Evolutionary conservation across 2,329 filamentous ascomycete species (phyloP).

Genomic region (Waltergamsia citrina): DNA sequence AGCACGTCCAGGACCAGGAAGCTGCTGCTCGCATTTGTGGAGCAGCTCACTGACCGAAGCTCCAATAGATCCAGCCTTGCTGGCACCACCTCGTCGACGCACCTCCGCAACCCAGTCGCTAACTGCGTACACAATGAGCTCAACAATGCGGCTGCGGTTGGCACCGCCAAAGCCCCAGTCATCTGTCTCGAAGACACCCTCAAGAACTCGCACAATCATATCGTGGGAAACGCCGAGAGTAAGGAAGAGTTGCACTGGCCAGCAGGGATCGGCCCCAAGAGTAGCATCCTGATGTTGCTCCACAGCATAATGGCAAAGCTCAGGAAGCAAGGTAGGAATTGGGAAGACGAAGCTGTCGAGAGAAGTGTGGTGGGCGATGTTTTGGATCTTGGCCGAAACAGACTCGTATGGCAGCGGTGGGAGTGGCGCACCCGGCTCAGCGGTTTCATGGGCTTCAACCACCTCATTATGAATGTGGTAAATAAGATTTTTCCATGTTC

Average conservation of each 20-base stretch:
- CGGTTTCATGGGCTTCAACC: conserved; percentile 31
- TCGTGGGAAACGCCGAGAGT: conserved; percentile 46
- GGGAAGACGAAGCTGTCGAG: conserved; percentile 60
- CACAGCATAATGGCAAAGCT: conserved; percentile 53
- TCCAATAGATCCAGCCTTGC: conserved; percentile 27
- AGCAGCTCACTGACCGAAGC: conserved; percentile 40
- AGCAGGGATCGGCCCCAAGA: conserved; percentile 45
- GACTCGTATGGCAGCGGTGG: conserved; percentile 58
- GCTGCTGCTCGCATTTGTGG: conserved; percentile 35
- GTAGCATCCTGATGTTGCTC: conserved; percentile 48
- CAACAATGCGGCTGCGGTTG: conserved; percentile 38
- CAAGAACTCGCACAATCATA: conserved; percentile 45
- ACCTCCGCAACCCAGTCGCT: conserved; percentile 39
- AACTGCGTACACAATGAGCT: conserved; percentile 42
- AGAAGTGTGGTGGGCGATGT: conserved; percentile 55
- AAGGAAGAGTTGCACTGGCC: conserved; percentile 48
- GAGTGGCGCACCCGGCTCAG: conserved; percentile 23
- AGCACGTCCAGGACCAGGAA: conserved; percentile 27
- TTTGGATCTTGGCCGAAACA: conserved; percentile 53
- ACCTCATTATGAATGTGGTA: conserved; percentile 57
- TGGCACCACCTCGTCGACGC: conserved; percentile 32
- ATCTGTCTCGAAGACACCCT: conserved; percentile 48
- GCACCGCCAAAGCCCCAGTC: conserved; percentile 48
- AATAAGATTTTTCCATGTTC: conserved; percentile 79
- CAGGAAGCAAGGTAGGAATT: conserved; percentile 48